Base-by-base conservation (phyloP, 441 rosid species). In the Bocquillonia castaneifolia region DNA sequence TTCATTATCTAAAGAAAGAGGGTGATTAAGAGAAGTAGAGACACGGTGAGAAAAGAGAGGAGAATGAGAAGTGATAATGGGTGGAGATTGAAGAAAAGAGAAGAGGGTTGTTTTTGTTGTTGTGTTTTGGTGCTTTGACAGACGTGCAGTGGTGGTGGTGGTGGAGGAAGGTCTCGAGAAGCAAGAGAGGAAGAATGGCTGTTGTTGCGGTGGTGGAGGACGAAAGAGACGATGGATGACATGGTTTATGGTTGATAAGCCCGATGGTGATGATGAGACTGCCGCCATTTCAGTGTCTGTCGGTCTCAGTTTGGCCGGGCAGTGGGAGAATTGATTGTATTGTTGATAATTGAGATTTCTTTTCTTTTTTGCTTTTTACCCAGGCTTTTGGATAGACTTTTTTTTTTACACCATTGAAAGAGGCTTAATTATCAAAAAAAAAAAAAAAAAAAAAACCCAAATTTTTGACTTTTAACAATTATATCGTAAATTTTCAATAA, bases 261-360 rank as follows among this genome's bases (percentile, higher is more conserved):
- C 25, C 3, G 81, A 51, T 29, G 71, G 20, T 39, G 72, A 60
- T 37, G 83, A 20, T 22, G 72, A 60, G 36, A 82, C 67, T 26
- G 74, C 86, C 75, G 77, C 86, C 90, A 78, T 80, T 63, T 31
- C 34, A 54, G 5, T 13, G 47, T 15, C 23, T 32, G 44, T 34
- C 45, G 20, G 26, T 36, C 31, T 2, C 10, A 2, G 37, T 8
- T 26, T 13, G 17, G 5, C 10, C 36, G 36, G 32, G n/a, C 10
- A 17, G 1, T 4, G 12, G 20, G 0, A 1, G 0, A 75, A 75
- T 72, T 68, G 72, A 78, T 76, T 76, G 74, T 78, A 75, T 1
- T 0, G 20, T 22, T 28, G 20, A 18, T 18, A 28, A 2, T 6
- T n/a, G n/a, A n/a, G n/a, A n/a, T n/a, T n/a, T n/a, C n/a, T n/a